phyloP scores from a whole-genome alignment of 192 early-diverging fungal genomes.

The Kappamyces sp. region DNA sequence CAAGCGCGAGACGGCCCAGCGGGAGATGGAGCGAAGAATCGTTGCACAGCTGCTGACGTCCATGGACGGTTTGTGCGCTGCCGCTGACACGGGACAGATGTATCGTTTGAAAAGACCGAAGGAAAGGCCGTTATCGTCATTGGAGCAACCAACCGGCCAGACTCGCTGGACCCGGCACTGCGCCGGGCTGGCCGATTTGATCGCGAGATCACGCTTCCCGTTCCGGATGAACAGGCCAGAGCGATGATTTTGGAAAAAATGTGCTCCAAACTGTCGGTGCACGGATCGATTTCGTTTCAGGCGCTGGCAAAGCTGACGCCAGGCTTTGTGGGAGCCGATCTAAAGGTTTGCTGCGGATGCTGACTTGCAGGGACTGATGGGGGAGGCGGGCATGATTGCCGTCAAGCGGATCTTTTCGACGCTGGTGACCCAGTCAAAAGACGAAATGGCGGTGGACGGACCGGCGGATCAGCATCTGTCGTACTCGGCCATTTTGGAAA shows the following conservation, averaged over 20 bases:
- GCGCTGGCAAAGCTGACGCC: conserved; percentile 86
- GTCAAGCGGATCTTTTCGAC: conserved; percentile 65
- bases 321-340: conserved; percentile 96
- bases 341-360: conserved; percentile 71
- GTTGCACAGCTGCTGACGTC: conserved; percentile 95
- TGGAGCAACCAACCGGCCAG: conserved; percentile 86
- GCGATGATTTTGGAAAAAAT: conserved; percentile 75
- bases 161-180: conserved; percentile 76
- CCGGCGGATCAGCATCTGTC: conserved; percentile 18
- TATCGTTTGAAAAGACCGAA: conserved; percentile 83
- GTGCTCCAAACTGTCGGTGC: conserved; percentile 65
- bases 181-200: conserved; percentile 83
- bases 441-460: conserved; percentile 28
- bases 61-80: conserved; percentile 68
- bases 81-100: conserved; percentile 41
- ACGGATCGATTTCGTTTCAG: conserved; percentile 77
- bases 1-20: conserved; percentile 81
- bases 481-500: conserved; percentile 51
- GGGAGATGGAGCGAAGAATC: conserved; percentile 94
- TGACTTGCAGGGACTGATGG: background rate
- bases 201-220: conserved; percentile 76
- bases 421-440: background rate
- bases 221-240: conserved; percentile 85
- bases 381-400: conserved; percentile 83
- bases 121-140: conserved; percentile 84